Percentiles rank a stretch among this genome's conserved stretches.
Conservation (phyloP, 2,329 filamentous ascomycete species). For the Mycosphaerella sp. region DNA sequence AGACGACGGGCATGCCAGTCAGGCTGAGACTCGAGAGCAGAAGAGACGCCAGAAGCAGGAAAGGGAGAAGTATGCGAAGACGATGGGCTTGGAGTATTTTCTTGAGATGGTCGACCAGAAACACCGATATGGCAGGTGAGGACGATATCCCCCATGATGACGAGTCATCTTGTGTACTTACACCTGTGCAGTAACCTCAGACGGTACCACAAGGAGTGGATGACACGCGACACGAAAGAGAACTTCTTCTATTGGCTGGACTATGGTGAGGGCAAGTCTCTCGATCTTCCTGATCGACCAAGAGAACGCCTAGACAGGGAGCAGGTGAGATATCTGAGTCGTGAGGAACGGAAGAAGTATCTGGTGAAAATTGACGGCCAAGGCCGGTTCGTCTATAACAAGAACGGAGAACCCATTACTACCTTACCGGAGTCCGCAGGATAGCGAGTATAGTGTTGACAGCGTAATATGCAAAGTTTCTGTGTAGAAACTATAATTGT, state of each 20-base stretch:
- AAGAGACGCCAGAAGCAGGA: constrained; percentile 44
- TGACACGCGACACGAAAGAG: constrained; percentile 65
- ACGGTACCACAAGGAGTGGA: constrained; percentile 80
- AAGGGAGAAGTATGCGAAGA: constrained; percentile 62
- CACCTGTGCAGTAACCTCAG: constrained; percentile 57
- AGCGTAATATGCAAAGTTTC: too few relatives aligned
- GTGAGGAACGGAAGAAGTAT: constrained; percentile 76
- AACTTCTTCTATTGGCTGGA: constrained; percentile 97
- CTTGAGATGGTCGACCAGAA: constrained; percentile 66
- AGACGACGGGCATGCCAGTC: constrained; percentile 33
- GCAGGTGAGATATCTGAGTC: constrained; percentile 73
- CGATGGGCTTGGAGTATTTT: constrained; percentile 83
- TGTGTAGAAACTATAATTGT: too few relatives aligned
- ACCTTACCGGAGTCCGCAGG: constrained; percentile 34
- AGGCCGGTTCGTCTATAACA: constrained; percentile 78
- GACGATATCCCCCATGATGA: too few relatives aligned
- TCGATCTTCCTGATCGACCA: constrained; percentile 67
- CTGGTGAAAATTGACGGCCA: constrained; percentile 68
- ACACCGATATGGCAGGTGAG: constrained; percentile 64
- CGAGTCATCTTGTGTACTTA: too few relatives aligned
- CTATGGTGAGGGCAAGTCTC: constrained; percentile 63
- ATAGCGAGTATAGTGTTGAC: too few relatives aligned
- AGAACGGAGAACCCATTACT: constrained; percentile 70
- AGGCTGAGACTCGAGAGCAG: constrained; percentile 32
- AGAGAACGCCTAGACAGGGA: constrained; percentile 69